Conservation (phyloP, 2,329 filamentous ascomycete species). For the Domatiomyces globalis region DNA sequence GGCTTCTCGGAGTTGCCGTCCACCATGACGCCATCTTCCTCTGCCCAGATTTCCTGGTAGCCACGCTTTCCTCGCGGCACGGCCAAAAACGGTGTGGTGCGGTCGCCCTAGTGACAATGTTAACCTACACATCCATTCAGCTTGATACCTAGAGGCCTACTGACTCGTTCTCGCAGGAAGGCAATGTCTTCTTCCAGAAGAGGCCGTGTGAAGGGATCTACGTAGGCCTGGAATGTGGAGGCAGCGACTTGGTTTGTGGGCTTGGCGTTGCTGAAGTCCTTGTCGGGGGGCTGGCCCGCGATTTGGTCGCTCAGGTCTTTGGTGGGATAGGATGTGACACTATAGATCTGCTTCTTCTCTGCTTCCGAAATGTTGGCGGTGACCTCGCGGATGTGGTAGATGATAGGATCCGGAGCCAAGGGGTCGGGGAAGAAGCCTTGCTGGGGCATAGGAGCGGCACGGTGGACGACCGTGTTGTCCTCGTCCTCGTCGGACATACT, state of each 20-base stretch:
- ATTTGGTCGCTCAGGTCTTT: constrained; percentile 73
- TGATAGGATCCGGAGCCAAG: constrained; percentile 73
- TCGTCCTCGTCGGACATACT: constrained; percentile 42
- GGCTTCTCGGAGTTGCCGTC: constrained; percentile 56
- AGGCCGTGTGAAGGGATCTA: constrained; percentile 80
- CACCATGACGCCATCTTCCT: constrained; percentile 75
- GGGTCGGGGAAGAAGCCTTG: constrained; percentile 90
- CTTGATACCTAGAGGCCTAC: constrained; percentile 7
- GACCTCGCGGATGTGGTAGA: constrained; percentile 78
- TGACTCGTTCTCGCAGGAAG: constrained; percentile 68
- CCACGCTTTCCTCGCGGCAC: constrained; percentile 70
- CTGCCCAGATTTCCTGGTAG: constrained; percentile 84
- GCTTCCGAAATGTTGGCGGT: constrained; percentile 64
- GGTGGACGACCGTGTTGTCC: constrained; percentile 35
- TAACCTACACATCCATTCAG: background rate
- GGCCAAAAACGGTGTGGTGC: constrained; percentile 69
- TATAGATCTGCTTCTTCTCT: constrained; percentile 77
- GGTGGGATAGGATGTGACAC: constrained; percentile 68
- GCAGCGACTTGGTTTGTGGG: constrained; percentile 89
- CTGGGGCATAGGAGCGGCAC: constrained; percentile 50
- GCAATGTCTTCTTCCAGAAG: constrained; percentile 88
- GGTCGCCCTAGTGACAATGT: constrained; percentile 48
- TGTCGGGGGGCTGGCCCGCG: constrained; percentile 77
- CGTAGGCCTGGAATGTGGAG: constrained; percentile 78
- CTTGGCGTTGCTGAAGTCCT: constrained; percentile 90